Conservation (phyloP, 192 early-diverging fungal species). For the Backusella luteola region DNA sequence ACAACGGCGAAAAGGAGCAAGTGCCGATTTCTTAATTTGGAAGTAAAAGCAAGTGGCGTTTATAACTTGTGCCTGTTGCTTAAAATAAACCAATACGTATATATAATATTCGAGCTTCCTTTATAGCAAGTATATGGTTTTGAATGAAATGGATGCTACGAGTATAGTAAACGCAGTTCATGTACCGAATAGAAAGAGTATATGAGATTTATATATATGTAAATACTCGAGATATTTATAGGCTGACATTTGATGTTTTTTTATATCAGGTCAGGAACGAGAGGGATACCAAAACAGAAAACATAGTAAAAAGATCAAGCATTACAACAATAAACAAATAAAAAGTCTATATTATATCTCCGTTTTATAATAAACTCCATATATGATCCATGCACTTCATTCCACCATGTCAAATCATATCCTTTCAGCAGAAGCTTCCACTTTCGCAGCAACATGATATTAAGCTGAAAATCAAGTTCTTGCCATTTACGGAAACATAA, state of each 20-base stretch:
- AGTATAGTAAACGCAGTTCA: not conserved
- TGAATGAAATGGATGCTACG: not conserved
- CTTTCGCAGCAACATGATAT: not conserved
- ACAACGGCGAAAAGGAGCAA: not conserved
- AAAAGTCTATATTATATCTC: not conserved
- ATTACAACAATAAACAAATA: not conserved
- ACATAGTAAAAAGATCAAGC: not conserved
- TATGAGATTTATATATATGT: not conserved
- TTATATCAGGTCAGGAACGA: not conserved
- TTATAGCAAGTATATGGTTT: no score
- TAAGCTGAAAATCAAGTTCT: constrained; percentile 2
- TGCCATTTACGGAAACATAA: not conserved
- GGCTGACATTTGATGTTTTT: not conserved
- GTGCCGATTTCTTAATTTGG: not conserved
- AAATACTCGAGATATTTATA: not conserved
- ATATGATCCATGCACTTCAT: constrained; percentile 2
- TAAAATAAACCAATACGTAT: not conserved
- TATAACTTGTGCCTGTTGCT: not conserved
- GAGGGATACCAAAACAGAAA: not conserved
- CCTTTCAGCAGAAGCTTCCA: not conserved
- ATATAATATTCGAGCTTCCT: no score
- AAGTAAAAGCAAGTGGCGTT: not conserved
- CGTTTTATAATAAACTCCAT: not conserved
- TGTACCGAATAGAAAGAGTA: not conserved
- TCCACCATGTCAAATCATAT: not conserved